Evolutionary conservation across 169 alveolate species (phyloP).

Genomic region (Perkinsus chesapeaki): DNA sequence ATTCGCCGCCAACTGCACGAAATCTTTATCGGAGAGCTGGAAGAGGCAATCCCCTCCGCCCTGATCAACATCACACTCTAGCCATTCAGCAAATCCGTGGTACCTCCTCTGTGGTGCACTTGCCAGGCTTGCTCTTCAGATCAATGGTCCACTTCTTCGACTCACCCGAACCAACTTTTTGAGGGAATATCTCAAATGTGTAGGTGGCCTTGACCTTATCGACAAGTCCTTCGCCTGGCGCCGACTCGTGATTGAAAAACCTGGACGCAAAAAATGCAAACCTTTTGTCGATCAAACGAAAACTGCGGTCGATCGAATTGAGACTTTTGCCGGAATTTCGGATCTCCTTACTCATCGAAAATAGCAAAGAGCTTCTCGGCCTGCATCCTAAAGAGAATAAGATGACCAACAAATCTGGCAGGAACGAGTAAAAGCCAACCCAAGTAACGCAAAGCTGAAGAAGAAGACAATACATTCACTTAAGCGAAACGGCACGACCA

Average conservation of each 20-base stretch:
- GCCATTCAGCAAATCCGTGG: not conserved
- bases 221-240: slow-evolving; percentile 43
- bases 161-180: slow-evolving; percentile 38
- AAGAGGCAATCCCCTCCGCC: slow-evolving; percentile 61
- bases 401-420: not conserved
- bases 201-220: slow-evolving; percentile 50
- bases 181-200: slow-evolving; percentile 46
- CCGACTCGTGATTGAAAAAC: not conserved
- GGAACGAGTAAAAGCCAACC: not conserved
- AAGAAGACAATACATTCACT: not conserved
- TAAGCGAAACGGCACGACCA: not conserved
- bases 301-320: too few relatives aligned
- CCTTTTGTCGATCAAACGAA: too few relatives aligned
- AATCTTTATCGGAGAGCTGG: slow-evolving; percentile 60
- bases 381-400: not conserved
- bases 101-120: slow-evolving; percentile 30
- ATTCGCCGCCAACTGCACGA: slow-evolving; percentile 53
- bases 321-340: too few relatives aligned
- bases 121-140: slow-evolving; percentile 54
- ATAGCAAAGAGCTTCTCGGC: not conserved
- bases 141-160: slow-evolving; percentile 54
- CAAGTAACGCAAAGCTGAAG: not conserved
- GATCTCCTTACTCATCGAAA: not conserved
- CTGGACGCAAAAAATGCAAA: not conserved
- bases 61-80: not conserved